Evolutionary conservation across 2,329 filamentous ascomycete genomes (phyloP).

Genomic region (Xylaria sp.): DNA sequence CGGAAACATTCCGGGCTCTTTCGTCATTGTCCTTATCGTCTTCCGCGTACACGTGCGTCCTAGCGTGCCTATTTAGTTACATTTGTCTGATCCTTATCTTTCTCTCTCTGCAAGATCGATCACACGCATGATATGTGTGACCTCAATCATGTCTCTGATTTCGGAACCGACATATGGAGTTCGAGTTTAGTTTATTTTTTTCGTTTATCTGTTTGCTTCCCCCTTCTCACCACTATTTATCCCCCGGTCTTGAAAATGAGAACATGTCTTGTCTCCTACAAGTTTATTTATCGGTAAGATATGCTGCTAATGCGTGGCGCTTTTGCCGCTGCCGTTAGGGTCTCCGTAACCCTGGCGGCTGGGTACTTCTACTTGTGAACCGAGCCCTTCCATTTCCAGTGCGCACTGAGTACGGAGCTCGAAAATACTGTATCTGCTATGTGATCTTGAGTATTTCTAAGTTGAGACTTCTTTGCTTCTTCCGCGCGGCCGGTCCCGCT

Average conservation of each 20-base stretch:
- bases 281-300: background rate
- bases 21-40: background rate
- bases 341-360: background rate
- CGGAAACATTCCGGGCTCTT: slow-evolving; percentile 7
- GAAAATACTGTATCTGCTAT: background rate
- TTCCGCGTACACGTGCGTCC: background rate
- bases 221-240: background rate
- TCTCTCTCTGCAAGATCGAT: slow-evolving; percentile 33
- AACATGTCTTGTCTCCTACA: slow-evolving; percentile 17
- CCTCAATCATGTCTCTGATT: slow-evolving; percentile 23
- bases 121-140: slow-evolving; percentile 23
- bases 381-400: background rate
- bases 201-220: background rate
- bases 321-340: background rate
- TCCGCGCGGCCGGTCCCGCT: slow-evolving; percentile 10
- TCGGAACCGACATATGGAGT: slow-evolving; percentile 29
- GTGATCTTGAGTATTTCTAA: background rate
- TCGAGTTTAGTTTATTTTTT: background rate
- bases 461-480: background rate
- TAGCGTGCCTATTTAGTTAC: background rate
- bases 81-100: slow-evolving; percentile 2
- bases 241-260: background rate
- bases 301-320: slow-evolving; percentile 24
- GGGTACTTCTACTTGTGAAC: slow-evolving; percentile 3
- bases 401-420: background rate